phyloP scores from a whole-genome alignment of 805 yeast genomes.

The Metschnikowia arizonensis region DNA sequence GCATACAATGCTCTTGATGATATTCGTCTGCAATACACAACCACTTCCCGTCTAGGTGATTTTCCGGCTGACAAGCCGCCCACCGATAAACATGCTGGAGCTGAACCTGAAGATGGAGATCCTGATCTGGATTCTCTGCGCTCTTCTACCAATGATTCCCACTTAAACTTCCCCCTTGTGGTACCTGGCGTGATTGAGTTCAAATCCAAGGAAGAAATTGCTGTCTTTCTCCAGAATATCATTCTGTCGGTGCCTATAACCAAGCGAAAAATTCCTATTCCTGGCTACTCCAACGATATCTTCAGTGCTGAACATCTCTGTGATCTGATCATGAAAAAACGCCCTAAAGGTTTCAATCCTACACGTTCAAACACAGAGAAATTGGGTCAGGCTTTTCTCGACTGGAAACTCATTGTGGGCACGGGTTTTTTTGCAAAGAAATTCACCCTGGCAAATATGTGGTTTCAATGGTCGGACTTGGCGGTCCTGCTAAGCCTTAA shows the following conservation, averaged over 20 bases:
- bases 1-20: constrained; percentile 26
- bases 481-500: constrained; percentile 18
- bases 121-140: neutral
- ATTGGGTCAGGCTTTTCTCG: constrained; percentile 38
- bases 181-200: constrained; percentile 27
- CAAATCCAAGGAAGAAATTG: constrained; percentile 18
- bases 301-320: constrained; percentile 39
- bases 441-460: constrained; percentile 40
- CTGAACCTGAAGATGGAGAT: too few relatives aligned
- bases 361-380: constrained; percentile 35
- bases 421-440: constrained; percentile 33
- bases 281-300: constrained; percentile 38
- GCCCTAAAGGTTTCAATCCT: constrained; percentile 34
- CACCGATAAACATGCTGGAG: too few relatives aligned
- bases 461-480: constrained; percentile 43
- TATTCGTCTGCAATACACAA: constrained; percentile 28
- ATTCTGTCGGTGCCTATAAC: constrained; percentile 23
- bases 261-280: constrained; percentile 35
- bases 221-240: constrained; percentile 22
- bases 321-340: constrained; percentile 21
- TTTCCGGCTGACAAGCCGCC: constrained; percentile 15
- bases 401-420: constrained; percentile 29
- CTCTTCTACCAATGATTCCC: too few relatives aligned
- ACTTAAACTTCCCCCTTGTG: constrained; percentile 30
- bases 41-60: constrained; percentile 31